These are phyloP conservation scores for Phialophora verrucosa DNA, from an alignment of 2,329 filamentous ascomycete species.

Conservation along the genomic window DNA sequence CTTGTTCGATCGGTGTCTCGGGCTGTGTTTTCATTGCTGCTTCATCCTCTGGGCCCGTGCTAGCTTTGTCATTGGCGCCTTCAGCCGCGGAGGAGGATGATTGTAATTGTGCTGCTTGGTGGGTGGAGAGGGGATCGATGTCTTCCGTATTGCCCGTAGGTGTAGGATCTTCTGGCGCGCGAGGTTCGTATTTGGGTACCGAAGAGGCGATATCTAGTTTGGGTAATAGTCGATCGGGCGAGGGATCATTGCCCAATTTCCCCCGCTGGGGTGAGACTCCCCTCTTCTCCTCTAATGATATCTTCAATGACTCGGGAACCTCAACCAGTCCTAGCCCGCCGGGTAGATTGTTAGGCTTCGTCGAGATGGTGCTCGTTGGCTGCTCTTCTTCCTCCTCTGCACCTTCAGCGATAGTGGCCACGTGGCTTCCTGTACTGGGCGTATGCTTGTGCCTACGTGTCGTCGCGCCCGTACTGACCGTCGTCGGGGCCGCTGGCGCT, in stretches of 20 bases:
- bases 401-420: conserved; percentile 81
- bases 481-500: conserved; percentile 54
- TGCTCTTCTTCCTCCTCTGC: conserved; percentile 71
- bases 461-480: conserved; percentile 66
- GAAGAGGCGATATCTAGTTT: conserved; percentile 32
- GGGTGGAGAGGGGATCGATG: conserved; percentile 30
- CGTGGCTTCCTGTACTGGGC: conserved; percentile 76
- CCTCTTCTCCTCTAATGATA: background rate
- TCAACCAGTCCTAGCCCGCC: conserved; percentile 9
- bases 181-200: conserved; percentile 31
- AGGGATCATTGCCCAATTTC: conserved; percentile 14
- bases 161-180: conserved; percentile 36
- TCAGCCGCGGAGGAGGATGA: background rate
- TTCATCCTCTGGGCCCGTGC: background rate
- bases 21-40: background rate
- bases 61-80: background rate
- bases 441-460: conserved; percentile 84
- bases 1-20: conserved; percentile 27
- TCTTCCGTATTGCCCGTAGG: conserved; percentile 31
- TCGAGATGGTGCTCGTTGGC: conserved; percentile 19
- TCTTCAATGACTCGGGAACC: background rate
- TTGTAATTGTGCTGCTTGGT: background rate
- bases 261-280: background rate
- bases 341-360: conserved; percentile 13
- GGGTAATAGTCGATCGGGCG: conserved; percentile 20